Percentiles rank a stretch among this genome's conserved stretches.
These are phyloP conservation scores for Talaromyces verruculosus DNA, from an alignment of 2,329 filamentous ascomycete genomes.

Conservation along the genomic window DNA sequence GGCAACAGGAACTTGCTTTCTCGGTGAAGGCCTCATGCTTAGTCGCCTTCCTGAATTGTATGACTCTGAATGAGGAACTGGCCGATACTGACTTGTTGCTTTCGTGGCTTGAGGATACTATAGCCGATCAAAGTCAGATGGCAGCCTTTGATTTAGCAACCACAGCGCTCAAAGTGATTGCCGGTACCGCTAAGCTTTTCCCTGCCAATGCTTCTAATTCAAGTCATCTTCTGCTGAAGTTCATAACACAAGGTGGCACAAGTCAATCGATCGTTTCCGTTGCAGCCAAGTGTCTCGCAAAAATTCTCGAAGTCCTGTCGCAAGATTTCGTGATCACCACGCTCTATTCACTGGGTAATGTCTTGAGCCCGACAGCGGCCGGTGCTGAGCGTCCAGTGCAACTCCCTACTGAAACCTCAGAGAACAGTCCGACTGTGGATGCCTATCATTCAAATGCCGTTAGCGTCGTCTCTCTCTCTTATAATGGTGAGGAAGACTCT, in stretches of 20 bases:
- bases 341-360: constrained; percentile 93
- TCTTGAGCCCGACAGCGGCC: constrained; percentile 70
- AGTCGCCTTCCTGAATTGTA: constrained; percentile 81
- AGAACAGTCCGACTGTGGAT: constrained; percentile 51
- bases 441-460: constrained; percentile 36
- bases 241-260: constrained; percentile 81
- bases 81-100: constrained; percentile 77
- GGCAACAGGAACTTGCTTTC: constrained; percentile 82
- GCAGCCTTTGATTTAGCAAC: constrained; percentile 73
- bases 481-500: constrained; percentile 75
- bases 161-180: constrained; percentile 76
- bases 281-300: constrained; percentile 81
- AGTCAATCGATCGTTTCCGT: constrained; percentile 67
- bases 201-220: constrained; percentile 71
- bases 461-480: constrained; percentile 67
- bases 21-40: constrained; percentile 81
- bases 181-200: constrained; percentile 74
- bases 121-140: constrained; percentile 80
- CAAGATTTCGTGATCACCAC: constrained; percentile 78
- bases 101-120: constrained; percentile 79
- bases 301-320: constrained; percentile 76
- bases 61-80: constrained; percentile 75
- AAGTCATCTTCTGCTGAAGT: constrained; percentile 76
- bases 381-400: constrained; percentile 47
- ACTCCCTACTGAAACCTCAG: constrained; percentile 36